Base-by-base conservation (phyloP, 495 filamentous ascomycete genomes). In the Sporormia fimetaria region DNA sequence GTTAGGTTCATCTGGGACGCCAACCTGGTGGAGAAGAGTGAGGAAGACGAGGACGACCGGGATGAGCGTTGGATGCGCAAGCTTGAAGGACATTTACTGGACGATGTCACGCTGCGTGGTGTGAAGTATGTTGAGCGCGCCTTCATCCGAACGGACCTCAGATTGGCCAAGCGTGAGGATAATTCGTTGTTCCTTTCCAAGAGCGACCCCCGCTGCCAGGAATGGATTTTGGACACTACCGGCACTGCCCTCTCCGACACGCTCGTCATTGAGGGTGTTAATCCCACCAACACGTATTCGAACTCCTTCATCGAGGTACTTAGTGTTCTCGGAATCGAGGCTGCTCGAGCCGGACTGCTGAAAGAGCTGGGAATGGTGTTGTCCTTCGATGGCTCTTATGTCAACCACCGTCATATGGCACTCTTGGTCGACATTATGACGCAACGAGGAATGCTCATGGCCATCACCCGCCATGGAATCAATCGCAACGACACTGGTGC, bases 401-500 rank as follows among this genome's bases (percentile, higher is more conserved):
- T 99, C 70, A 99, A 99, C 58, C 86, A 96, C 59, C 87, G 90
- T 54, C 90, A 99, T 67, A 71, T 96, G 65, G 79, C 85, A 14
- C 79, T 99, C n/a, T 66, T 99, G 35, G 85, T 93, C 44, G 90
- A 99, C 63, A 84, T 99, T 37, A 99, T 99, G 90, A 95, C 87
- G 12, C 82, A 87, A 37, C 76, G 90, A 31, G 90, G 90, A 32
- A 79, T 81, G 51, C 70, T 99, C 50, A 93, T 93, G 60, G 87
- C 90, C 4, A 87, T 96, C 38, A 96, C 90, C 41, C 85, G 90
- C 61, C 92, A 96, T 48, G 90, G 90, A 66, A 99, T 99, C 63
- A 99, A 99, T 64, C 76, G 92, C 50, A 81, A 86, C 9, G 92
- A 99, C 54, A 99, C 92, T 33, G 90, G 90, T 67, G 90, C 90